Evolutionary conservation across 352 stramenopile genomes (phyloP).

Genomic region (Pythium biforme): DNA sequence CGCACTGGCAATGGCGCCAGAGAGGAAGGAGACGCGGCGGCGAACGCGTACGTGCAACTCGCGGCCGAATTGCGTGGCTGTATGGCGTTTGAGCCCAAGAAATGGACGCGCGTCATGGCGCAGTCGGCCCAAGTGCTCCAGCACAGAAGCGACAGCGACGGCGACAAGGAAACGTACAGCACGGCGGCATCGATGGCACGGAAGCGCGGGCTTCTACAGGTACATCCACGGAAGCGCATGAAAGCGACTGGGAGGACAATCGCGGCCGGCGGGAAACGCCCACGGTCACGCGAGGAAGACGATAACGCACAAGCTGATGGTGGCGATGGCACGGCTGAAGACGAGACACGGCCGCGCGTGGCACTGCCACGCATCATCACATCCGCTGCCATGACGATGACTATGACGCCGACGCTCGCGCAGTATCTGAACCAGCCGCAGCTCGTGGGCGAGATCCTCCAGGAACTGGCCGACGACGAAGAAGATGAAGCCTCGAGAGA

Average conservation of each 20-base stretch:
- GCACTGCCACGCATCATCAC: no score
- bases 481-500: background rate
- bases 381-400: no score
- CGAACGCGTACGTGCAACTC: constrained; percentile 50
- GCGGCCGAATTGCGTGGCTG: constrained; percentile 45
- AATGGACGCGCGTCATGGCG: constrained; percentile 49
- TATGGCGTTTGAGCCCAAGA: constrained; percentile 57
- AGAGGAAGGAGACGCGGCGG: background rate
- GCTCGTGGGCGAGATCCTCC: constrained; percentile 24
- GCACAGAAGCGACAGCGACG: no score
- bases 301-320: no score
- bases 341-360: background rate
- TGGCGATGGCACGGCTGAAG: no score
- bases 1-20: background rate
- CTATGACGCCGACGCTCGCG: constrained; percentile 10
- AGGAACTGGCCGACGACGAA: constrained; percentile 5
- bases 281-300: constrained; percentile 40
- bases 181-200: no score
- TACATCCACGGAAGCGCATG: no score
- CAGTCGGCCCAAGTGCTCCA: constrained; percentile 34
- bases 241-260: no score
- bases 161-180: no score
- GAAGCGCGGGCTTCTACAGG: no score
- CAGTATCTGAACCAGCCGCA: constrained; percentile 29
- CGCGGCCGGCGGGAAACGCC: constrained; percentile 7